phyloP scores from a whole-genome alignment of 2,329 filamentous ascomycete species.

The Xylaria sp. region DNA sequence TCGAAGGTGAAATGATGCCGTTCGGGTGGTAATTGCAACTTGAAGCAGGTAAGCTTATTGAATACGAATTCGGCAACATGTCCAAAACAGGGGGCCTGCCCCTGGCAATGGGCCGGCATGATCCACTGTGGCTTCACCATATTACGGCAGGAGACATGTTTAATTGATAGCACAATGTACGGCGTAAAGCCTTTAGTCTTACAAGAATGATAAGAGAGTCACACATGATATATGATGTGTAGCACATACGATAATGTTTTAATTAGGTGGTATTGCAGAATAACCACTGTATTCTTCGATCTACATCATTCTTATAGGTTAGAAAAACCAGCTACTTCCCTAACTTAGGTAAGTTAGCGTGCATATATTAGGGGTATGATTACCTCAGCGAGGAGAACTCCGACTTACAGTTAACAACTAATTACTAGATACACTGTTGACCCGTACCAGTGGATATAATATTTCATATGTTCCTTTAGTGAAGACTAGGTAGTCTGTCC shows the following conservation, averaged over 20 bases:
- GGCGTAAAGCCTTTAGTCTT: not conserved
- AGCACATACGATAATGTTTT: not conserved
- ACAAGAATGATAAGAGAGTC: not conserved
- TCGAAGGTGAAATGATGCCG: not conserved
- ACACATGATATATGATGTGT: not conserved
- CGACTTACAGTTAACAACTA: no score
- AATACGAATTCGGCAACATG: conserved; percentile 13
- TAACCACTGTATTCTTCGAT: not conserved
- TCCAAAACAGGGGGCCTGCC: conserved; percentile 24
- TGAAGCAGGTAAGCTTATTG: not conserved
- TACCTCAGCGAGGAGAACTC: no score
- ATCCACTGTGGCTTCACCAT: conserved; percentile 25
- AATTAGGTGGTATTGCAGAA: not conserved
- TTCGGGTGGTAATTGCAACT: conserved; percentile 2
- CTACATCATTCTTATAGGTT: not conserved
- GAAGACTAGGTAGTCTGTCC: no score
- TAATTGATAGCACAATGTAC: not conserved
- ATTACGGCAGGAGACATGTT: not conserved
- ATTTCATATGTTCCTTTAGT: no score
- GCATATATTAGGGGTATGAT: no score
- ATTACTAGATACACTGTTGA: no score
- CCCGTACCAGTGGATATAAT: no score
- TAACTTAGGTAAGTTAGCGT: no score
- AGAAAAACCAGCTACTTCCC: not conserved
- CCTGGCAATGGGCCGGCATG: conserved; percentile 14